Evolutionary conservation across 2,329 filamentous ascomycete genomes (phyloP), one percentile per base, ranked within the genome.

Genomic region (Cladosporium velox): DNA sequence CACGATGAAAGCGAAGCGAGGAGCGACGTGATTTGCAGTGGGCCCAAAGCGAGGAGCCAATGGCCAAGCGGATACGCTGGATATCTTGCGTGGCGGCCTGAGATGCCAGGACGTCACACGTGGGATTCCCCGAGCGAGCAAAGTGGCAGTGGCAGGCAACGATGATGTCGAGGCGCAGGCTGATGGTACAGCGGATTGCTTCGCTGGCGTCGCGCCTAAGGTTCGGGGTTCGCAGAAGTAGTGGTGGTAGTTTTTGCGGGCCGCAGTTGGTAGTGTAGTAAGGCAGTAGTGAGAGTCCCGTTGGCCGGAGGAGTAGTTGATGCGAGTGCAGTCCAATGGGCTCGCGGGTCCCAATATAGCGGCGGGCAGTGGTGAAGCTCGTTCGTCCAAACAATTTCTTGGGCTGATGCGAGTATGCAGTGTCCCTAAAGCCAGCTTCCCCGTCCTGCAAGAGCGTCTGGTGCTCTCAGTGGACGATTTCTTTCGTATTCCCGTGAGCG

Each of bases 171-270:
- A 54, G 21, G 49, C 35, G 60, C 60, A 63, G 60, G 24, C 32
- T 51, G 44, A 62, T 62, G n/a, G 44, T 62, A 47, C 35, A 44
- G 30, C 32, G 59, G 59, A 54, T 28, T 63, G 60, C 60, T 63
- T 63, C 60, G 60, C 60, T 63, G 60, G 60, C 60, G 60, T 52
- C 60, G 60, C 49, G 60, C 32, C 47, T 41, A 52, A 63, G 34
- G 18, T 41, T 52, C 34, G n/a, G 49, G 34, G 60, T 63, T 63
- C 49, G 60, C 60, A 55, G 47, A 21, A 52, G 47, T 21, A 52
- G 47, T 21, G n/a, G 41, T 35, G n/a, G 41, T 28, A 28, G 38
- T 47, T 24, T 26, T 32, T 49, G 41, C 32, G 28, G 59, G 41
- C 28, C 60, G 49, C 28, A 18, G 34, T 44, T 11, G 41, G 26